Evolutionary conservation across 129 eudicot species (phyloP).

Genomic region (Saussurea involucrata): DNA sequence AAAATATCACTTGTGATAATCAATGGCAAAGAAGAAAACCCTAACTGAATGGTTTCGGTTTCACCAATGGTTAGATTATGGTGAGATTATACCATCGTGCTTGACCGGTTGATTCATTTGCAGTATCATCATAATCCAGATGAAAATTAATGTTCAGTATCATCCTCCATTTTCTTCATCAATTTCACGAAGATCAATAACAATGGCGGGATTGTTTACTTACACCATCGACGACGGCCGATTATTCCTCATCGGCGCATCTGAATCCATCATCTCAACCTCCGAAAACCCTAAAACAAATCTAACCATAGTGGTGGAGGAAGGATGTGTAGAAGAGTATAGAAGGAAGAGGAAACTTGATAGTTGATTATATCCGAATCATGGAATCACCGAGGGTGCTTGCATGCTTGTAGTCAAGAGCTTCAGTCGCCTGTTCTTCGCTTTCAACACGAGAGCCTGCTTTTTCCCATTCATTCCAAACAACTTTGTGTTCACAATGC

Average conservation of each 20-base stretch:
- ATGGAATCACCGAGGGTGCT: slow-evolving; percentile 65
- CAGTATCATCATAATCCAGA: neutral
- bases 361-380: too few relatives aligned
- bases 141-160: neutral
- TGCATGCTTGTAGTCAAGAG: slow-evolving; percentile 94
- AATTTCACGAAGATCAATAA: slow-evolving; percentile 1
- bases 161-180: neutral
- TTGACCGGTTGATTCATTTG: neutral
- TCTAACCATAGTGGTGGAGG: too few relatives aligned
- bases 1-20: too few relatives aligned
- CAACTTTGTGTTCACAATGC: slow-evolving; percentile 54
- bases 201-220: slow-evolving; percentile 57
- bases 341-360: too few relatives aligned
- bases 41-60: neutral
- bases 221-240: slow-evolving; percentile 73
- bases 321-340: too few relatives aligned
- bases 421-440: slow-evolving; percentile 90
- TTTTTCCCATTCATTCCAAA: slow-evolving; percentile 97
- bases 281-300: slow-evolving; percentile 32
- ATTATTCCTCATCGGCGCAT: slow-evolving; percentile 62
- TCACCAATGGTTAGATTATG: too few relatives aligned
- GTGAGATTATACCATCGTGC: neutral
- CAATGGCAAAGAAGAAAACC: too few relatives aligned
- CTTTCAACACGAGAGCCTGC: slow-evolving; percentile 73
- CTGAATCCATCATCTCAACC: slow-evolving; percentile 57